phyloP scores from a whole-genome alignment of 495 filamentous ascomycete genomes.

The Talaromyces thailandensis region DNA sequence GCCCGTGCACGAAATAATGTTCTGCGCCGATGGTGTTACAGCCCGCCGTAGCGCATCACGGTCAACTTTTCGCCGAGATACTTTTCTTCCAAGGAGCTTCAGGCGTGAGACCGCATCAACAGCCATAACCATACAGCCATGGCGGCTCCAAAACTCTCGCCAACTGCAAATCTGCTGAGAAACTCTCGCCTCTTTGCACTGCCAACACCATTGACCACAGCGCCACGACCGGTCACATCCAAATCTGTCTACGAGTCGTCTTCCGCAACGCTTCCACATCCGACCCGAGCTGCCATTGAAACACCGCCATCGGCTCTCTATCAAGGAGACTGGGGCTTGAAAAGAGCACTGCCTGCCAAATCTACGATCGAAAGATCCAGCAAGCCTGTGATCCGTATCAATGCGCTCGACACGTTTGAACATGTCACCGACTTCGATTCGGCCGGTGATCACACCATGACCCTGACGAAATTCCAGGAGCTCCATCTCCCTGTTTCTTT shows the following conservation, averaged over 20 bases:
- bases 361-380: slow-evolving; percentile 59
- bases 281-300: slow-evolving; percentile 77
- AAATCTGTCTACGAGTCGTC: slow-evolving; percentile 41
- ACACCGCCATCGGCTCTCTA: slow-evolving; percentile 65
- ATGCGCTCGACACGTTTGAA: slow-evolving; percentile 74
- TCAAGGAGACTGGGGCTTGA: slow-evolving; percentile 90
- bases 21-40: not conserved
- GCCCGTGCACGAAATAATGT: not conserved
- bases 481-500: slow-evolving; percentile 57
- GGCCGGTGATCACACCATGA: slow-evolving; percentile 71
- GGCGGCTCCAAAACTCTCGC: slow-evolving; percentile 43
- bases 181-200: slow-evolving; percentile 58
- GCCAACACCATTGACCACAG: slow-evolving; percentile 43
- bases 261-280: slow-evolving; percentile 65
- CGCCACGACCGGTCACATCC: slow-evolving; percentile 30
- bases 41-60: not conserved
- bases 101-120: not conserved
- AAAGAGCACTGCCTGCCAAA: slow-evolving; percentile 69
- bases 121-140: slow-evolving; percentile 20
- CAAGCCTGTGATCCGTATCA: slow-evolving; percentile 61
- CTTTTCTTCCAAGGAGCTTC: not conserved
- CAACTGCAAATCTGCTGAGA: slow-evolving; percentile 55
- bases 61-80: not conserved
- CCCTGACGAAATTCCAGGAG: slow-evolving; percentile 82
- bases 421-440: slow-evolving; percentile 88